phyloP scores from a whole-genome alignment of 1,284 basidiomycete genomes.

The Cryptococcus sp. region DNA sequence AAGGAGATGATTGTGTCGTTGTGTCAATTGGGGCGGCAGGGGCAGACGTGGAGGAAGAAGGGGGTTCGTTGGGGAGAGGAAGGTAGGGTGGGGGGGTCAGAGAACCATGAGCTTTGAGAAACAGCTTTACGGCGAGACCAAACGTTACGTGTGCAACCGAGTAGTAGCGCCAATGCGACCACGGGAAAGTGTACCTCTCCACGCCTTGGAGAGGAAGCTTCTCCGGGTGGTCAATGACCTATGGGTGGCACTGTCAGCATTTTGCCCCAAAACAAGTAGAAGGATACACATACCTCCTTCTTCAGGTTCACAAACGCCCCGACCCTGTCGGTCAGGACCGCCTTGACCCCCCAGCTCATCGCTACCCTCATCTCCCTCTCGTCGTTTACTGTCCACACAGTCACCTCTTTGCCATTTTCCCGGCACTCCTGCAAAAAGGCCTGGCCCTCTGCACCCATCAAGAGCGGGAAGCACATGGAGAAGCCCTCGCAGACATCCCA shows the following conservation, averaged over 20 bases:
- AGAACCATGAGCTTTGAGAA: slow-evolving; percentile 38
- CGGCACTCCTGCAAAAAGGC: slow-evolving; percentile 78
- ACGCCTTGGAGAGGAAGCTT: slow-evolving; percentile 32
- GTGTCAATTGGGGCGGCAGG: background rate
- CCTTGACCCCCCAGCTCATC: slow-evolving; percentile 84
- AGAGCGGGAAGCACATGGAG: slow-evolving; percentile 73
- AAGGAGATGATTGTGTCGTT: background rate
- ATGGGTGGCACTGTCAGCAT: background rate
- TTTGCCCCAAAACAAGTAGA: background rate
- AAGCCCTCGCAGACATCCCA: slow-evolving; percentile 89
- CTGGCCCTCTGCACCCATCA: slow-evolving; percentile 63
- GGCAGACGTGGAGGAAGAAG: background rate
- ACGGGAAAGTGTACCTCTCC: slow-evolving; percentile 39
- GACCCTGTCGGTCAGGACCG: slow-evolving; percentile 77
- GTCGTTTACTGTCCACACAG: slow-evolving; percentile 97
- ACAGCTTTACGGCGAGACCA: slow-evolving; percentile 19
- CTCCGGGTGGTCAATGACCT: slow-evolving; percentile 34
- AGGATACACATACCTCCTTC: slow-evolving; percentile 39
- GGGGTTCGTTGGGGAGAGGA: no score
- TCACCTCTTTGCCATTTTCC: slow-evolving; percentile 74
- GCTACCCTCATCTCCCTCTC: slow-evolving; percentile 89
- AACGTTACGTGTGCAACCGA: slow-evolving; percentile 44
- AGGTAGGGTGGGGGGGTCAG: background rate
- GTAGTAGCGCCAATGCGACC: slow-evolving; percentile 49
- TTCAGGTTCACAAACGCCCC: slow-evolving; percentile 36